phyloP scores from a whole-genome alignment of 2,329 filamentous ascomycete genomes.

The Colletotrichum orchidophilum region DNA sequence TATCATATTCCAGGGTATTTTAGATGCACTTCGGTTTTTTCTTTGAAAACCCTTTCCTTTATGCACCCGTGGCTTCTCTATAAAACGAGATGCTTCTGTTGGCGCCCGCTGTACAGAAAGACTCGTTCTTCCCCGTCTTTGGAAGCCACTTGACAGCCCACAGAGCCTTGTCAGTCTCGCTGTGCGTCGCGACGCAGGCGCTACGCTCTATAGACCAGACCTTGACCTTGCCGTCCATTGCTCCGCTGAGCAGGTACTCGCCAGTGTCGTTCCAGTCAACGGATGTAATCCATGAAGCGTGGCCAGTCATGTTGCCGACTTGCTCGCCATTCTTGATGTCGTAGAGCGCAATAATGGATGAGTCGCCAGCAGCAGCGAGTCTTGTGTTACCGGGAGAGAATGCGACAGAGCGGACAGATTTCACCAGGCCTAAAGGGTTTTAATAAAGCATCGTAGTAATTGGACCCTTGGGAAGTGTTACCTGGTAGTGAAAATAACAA shows the following conservation, averaged over 20 bases:
- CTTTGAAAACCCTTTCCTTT: neutral
- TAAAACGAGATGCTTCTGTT: conserved; percentile 84
- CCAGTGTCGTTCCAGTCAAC: conserved; percentile 94
- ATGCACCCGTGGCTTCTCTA: conserved; percentile 77
- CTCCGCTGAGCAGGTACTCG: conserved; percentile 87
- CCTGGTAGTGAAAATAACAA: conserved; percentile 87
- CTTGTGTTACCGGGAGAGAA: conserved; percentile 89
- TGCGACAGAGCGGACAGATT: conserved; percentile 83
- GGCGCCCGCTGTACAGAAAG: conserved; percentile 82
- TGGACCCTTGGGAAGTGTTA: conserved; percentile 47
- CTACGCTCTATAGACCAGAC: conserved; percentile 91
- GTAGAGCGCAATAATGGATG: conserved; percentile 88
- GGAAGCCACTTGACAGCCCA: conserved; percentile 89
- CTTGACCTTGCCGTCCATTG: conserved; percentile 93
- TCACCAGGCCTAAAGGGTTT: conserved; percentile 73
- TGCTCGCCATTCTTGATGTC: conserved; percentile 93
- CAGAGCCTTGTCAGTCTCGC: conserved; percentile 84
- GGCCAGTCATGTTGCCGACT: conserved; percentile 82
- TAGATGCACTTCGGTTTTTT: neutral
- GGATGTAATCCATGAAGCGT: conserved; percentile 87
- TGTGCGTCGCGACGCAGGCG: conserved; percentile 90
- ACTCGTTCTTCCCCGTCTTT: conserved; percentile 72
- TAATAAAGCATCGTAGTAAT: neutral
- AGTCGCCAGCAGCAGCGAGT: conserved; percentile 90
- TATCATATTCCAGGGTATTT: conserved; percentile 1